phyloP scores from a whole-genome alignment of 1,139 yeast genomes.

The Taiozyma onychis region DNA sequence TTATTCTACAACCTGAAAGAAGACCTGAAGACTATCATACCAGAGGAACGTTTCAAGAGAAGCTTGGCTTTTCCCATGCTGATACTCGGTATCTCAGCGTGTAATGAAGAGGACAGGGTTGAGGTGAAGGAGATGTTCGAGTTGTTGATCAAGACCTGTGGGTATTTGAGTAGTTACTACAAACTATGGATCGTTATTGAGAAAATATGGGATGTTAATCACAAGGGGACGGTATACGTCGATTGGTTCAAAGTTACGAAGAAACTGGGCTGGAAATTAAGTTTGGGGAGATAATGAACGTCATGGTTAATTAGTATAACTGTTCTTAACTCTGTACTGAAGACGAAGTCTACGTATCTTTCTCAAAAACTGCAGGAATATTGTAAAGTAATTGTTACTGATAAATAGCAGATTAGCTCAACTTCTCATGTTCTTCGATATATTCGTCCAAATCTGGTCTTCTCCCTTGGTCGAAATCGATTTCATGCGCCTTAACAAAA shows the following conservation, averaged over 20 bases:
- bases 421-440: neutral
- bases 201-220: constrained; percentile 23
- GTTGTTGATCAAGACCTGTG: constrained; percentile 17
- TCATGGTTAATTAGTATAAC: neutral
- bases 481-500: constrained; percentile 14
- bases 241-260: constrained; percentile 23
- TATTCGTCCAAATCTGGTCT: constrained; percentile 19
- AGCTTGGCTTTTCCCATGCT: constrained; percentile 24
- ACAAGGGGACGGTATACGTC: constrained; percentile 22
- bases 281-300: constrained; percentile 14
- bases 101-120: constrained; percentile 12
- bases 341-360: neutral
- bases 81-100: constrained; percentile 21
- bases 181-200: constrained; percentile 20
- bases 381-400: neutral
- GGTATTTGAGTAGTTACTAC: constrained; percentile 20
- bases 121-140: constrained; percentile 15
- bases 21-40: constrained; percentile 16
- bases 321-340: too few species aligned
- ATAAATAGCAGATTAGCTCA: neutral
- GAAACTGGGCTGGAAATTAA: constrained; percentile 19
- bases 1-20: constrained; percentile 17
- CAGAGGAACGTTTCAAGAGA: constrained; percentile 12
- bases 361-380: neutral
- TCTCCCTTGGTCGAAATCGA: constrained; percentile 20